These are phyloP conservation scores for Penicillium decumbens DNA, from an alignment of 2,329 filamentous ascomycete genomes.

Conservation along the genomic window DNA sequence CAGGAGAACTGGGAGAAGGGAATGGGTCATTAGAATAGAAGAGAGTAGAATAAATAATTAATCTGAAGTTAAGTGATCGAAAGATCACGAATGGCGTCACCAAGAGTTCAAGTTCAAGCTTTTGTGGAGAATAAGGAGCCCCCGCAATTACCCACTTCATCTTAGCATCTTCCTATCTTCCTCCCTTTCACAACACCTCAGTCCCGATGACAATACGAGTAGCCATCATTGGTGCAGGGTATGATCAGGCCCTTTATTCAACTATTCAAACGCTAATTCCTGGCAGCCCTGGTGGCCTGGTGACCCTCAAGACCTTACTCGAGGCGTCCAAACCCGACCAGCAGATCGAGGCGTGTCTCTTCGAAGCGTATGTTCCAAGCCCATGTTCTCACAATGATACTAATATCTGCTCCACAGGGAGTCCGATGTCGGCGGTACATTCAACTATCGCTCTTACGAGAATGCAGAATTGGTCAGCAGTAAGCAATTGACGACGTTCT, in stretches of 20 bases:
- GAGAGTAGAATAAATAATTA: not conserved
- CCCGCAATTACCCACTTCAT: not conserved
- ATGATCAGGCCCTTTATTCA: not conserved
- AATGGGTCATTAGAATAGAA: constrained; percentile 27
- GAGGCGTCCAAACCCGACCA: constrained; percentile 8
- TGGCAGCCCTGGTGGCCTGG: constrained; percentile 10
- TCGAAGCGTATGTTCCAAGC: constrained; percentile 6
- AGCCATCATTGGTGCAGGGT: constrained; percentile 12
- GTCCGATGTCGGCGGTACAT: constrained; percentile 11
- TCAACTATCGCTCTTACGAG: constrained; percentile 14
- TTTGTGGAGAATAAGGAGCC: no score
- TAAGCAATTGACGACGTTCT: constrained; percentile 15
- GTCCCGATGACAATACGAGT: constrained; percentile 6
- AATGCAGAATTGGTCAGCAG: constrained; percentile 14
- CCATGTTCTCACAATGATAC: not conserved
- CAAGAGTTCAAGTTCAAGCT: no score
- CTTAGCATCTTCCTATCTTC: constrained; percentile 6
- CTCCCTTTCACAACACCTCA: not conserved
- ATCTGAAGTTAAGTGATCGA: not conserved
- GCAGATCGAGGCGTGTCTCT: constrained; percentile 12
- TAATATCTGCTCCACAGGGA: not conserved
- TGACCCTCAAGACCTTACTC: constrained; percentile 12
- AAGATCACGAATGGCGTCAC: no score
- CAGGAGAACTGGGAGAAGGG: constrained; percentile 32
- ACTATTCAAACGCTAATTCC: not conserved